Evolutionary conservation across 768 basidiomycete species (phyloP), one percentile per base, ranked within the genome.

Genomic region (Suillus weaverae): DNA sequence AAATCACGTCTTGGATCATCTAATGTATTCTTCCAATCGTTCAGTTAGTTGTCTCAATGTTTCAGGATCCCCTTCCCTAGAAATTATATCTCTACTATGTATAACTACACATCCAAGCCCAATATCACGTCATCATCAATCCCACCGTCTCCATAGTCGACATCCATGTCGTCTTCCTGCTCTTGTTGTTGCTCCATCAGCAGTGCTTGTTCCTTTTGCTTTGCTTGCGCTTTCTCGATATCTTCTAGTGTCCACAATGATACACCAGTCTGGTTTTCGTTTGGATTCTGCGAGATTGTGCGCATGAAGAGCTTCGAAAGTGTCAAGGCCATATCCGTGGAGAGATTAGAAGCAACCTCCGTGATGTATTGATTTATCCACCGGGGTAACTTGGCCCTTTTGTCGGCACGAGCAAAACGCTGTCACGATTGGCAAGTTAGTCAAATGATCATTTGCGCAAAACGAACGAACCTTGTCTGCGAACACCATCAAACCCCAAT

Each of bases 301-400:
- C 97, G 89, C 87, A 99, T 96, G 80, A 99, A 99, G 36, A 94
- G 81, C 78, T 99, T 97, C 62, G 95, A 94, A 62, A 97, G 80
- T 4, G 94, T 94, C 66, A 98, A 78, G 4, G 95, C 95, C 94
- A 97, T 97, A 76, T 99, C 97, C 10, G 96, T 99, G 14, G 97
- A 99, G 59, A 99, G 82, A 77, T 99, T 99, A 11, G 97, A 92
- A 22, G 95, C 93, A 0, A 95, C 91, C 75, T 99, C 97, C n/a
- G 95, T 97, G 72, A 99, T 99, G 75, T 97, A 98, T 73, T 97
- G 95, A 74, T 99, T 98, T 70, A 99, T 99, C 97, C 97, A 99
- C 50, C 93, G 89, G 7, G 97, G 97, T 68, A 99, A 81, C 83
- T 98, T 98, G 41, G 94, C 91, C 43, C 97, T 86, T 79, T 97